Base-by-base conservation (phyloP, 176 grass and related monocot genomes). In the Eragrostis nindensis region DNA sequence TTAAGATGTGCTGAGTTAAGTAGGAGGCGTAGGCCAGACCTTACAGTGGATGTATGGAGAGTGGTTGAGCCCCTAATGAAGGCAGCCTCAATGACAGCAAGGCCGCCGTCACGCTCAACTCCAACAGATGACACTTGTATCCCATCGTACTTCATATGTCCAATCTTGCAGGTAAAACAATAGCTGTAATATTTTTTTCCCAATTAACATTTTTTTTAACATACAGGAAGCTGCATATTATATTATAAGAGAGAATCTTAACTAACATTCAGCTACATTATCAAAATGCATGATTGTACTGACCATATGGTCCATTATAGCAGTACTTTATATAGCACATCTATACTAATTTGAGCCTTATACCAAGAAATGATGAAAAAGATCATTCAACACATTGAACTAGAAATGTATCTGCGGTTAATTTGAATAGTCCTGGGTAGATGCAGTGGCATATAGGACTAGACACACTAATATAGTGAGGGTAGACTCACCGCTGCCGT, bases 141-240 rank as follows among this genome's bases (percentile, higher is more conserved):
- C 49, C 90, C 87, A 11, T 84, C 83, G 10, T 92, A 89, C 79
- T 89, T 92, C 73, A 64, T 92, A 40, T 92, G 87, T 64, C 86
- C 83, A 29, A 86, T 89, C 49, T 77, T 83, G 68, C 87, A 89
- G 90, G 90, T 75, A 75, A 75, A 75, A 60, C 13, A 10, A 38
- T 75, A 60, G 21, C 38, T 8, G 1, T 18, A 60, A 17, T 59
- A 15, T 26, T 60, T 24, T 36, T 26, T 57, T n/a, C 13, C 42
- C 52, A 75, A 16, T 21, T 0, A 15, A 26, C 59, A 43, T 44
- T 32, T 36, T n/a, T 36, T 36, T 36, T 36, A 36, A 36, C 32
- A 36, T 36, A 4, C 4, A 1, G 32, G 32, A 36, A 36, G 32
- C 32, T 36, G 32, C 32, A 36, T 36, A 36, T 36, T 36, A 36